Base-by-base conservation (phyloP, 2,329 filamentous ascomycete species). In the Chrysoporthe austroafricana region DNA sequence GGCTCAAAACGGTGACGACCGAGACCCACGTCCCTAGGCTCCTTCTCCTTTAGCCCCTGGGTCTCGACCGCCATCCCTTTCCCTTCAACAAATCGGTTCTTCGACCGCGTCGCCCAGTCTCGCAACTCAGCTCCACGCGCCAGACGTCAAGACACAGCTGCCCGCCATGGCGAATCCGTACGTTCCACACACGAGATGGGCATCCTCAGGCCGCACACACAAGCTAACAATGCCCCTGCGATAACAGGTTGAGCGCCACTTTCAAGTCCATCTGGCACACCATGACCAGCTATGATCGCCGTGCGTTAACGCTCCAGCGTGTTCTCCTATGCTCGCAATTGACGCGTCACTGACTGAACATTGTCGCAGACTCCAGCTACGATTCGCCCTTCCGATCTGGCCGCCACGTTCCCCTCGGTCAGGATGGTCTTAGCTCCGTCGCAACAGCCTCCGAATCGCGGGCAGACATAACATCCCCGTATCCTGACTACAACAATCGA, bases 251-350 rank as follows among this genome's bases (percentile, higher is more conserved):
- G 76, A 86, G 88, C 74, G 86, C 86, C 74, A 88, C 91, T 80
- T 91, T 96, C 81, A 91, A 91, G 81, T 92, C 91, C 70, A 95
- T 99, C 83, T 99, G 96, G 96, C 96, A 98, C 85, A 89, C 91
- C 73, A 96, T 90, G 87, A 90, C 88, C 80, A 90, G 88, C 74
- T 84, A 90, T 82, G 88, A 90, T 78, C 82, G 88, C 80, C 88
- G 88, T 90, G 81, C 77, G 88, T 82, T 82, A 63, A 69, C 68
- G 44, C 54, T 58, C 59, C 65, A 46, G 60, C 36, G 78, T 69
- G 80, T 52, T 44, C 54, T 48, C 54, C 13, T 66, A 64, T 54
- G 65, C 68, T 72, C 57, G 14, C 42, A 13, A 14, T 32, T 16
- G 54, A 46, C 48, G 46, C 62, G 34, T 42, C 34, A 58, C 74